Conservation (phyloP, 2,329 filamentous ascomycete genomes). For the Pezicula carpinea region DNA sequence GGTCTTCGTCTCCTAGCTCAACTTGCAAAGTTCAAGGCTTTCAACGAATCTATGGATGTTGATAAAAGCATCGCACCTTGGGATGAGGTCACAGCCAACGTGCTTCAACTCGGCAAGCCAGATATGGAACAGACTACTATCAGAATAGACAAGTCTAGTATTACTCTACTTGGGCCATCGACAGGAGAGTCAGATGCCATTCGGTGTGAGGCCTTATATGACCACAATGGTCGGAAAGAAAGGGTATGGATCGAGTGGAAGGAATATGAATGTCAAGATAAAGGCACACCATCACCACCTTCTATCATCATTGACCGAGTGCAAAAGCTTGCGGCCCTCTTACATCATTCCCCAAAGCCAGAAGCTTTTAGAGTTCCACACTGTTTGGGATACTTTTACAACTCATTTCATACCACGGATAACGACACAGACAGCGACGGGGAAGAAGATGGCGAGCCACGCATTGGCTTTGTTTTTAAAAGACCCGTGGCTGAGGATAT, state of each 20-base stretch:
- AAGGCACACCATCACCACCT: conserved; percentile 32
- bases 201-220: conserved; percentile 37
- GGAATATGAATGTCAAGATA: conserved; percentile 36
- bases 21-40: conserved; percentile 46
- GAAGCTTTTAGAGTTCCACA: conserved; percentile 45
- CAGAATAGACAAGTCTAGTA: conserved; percentile 12
- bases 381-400: conserved; percentile 47
- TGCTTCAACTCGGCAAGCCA: conserved; percentile 35
- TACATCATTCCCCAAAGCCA: conserved; percentile 43
- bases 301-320: conserved; percentile 39
- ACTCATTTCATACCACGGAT: conserved; percentile 21
- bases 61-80: conserved; percentile 24
- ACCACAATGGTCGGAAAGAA: conserved; percentile 28
- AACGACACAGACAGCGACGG: conserved; percentile 20
- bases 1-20: conserved; percentile 37
- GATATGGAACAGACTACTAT: conserved; percentile 24
- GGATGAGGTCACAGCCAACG: conserved; percentile 34
- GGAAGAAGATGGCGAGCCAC: conserved; percentile 37
- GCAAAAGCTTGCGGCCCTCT: conserved; percentile 41
- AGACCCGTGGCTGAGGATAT: conserved; percentile 34
- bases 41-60: conserved; percentile 41
- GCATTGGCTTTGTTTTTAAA: conserved; percentile 51
- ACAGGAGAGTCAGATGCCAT: background rate
- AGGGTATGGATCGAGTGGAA: conserved; percentile 48
- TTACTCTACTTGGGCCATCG: conserved; percentile 3